Conservation (phyloP, 2,329 filamentous ascomycete genomes). For the Trichophyton benhamiae region DNA sequence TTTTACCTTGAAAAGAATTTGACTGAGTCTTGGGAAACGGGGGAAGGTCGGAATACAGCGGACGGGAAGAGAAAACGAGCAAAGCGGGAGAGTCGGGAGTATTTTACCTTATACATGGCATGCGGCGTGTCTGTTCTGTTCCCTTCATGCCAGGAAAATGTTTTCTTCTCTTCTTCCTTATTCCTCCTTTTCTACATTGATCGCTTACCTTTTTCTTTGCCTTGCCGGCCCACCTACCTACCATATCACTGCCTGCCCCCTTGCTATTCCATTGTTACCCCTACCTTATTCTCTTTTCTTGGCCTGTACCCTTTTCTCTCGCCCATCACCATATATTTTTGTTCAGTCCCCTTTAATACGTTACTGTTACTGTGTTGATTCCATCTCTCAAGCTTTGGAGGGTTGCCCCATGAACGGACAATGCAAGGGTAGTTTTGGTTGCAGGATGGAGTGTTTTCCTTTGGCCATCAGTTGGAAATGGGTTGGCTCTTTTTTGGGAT, state of each 20-base stretch:
- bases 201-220: not conserved
- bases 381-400: slow-evolving; percentile 2
- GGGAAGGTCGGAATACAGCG: slow-evolving; percentile 8
- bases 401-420: slow-evolving; percentile 9
- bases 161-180: slow-evolving; percentile 9
- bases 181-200: not conserved
- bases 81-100: slow-evolving; percentile 11
- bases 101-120: slow-evolving; percentile 6
- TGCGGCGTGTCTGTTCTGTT: slow-evolving; percentile 7
- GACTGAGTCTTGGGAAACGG: slow-evolving; percentile 9
- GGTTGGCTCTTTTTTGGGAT: slow-evolving; percentile 14
- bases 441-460: slow-evolving; percentile 13
- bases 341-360: not conserved
- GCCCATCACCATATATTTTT: slow-evolving; percentile 14
- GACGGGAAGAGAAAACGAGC: slow-evolving; percentile 5
- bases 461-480: slow-evolving; percentile 13
- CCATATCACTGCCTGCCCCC: slow-evolving; percentile 13
- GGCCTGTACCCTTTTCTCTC: slow-evolving; percentile 19
- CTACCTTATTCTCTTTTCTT: slow-evolving; percentile 16
- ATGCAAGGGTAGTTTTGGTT: slow-evolving; percentile 13
- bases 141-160: slow-evolving; percentile 5
- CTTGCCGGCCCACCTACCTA: slow-evolving; percentile 15
- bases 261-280: slow-evolving; percentile 10
- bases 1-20: slow-evolving; percentile 5
- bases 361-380: slow-evolving; percentile 3